Conservation (phyloP, 495 filamentous ascomycete genomes). For the Friedmanniomyces endolithicus region DNA sequence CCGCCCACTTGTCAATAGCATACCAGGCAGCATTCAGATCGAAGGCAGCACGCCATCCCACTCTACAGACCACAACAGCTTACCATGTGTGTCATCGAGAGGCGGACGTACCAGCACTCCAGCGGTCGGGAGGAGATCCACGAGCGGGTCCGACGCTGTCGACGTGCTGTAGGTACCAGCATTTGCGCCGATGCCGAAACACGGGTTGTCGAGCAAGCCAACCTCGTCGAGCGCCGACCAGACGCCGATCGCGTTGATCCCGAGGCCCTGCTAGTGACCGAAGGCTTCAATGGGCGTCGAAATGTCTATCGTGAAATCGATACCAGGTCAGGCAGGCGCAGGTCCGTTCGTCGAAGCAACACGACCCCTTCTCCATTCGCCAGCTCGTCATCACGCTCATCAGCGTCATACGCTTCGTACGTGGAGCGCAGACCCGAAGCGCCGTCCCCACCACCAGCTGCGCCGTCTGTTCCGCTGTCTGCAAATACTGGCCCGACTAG, state of each 20-base stretch:
- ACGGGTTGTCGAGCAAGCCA: not conserved
- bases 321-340: not conserved
- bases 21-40: not conserved
- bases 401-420: not conserved
- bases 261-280: slow-evolving; percentile 4
- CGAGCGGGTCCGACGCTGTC: slow-evolving; percentile 1
- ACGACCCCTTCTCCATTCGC: not conserved
- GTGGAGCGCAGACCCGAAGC: slow-evolving; percentile 2
- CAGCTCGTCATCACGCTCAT: not conserved
- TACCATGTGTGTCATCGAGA: slow-evolving; percentile 13
- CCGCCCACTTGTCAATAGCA: not conserved
- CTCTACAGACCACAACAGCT: not conserved
- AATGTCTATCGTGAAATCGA: slow-evolving; percentile 11
- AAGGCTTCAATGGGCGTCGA: slow-evolving; percentile 3
- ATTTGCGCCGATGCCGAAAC: slow-evolving; percentile 5
- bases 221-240: slow-evolving; percentile 5
- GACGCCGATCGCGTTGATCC: not conserved
- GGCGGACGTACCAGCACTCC: not conserved
- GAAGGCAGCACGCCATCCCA: not conserved
- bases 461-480: not conserved
- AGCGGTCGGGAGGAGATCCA: not conserved
- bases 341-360: slow-evolving; percentile 7
- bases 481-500: not conserved
- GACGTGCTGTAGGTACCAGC: not conserved
- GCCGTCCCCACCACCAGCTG: slow-evolving; percentile 1